Percentiles rank a stretch among this genome's conserved stretches.
Conservation (phyloP, 2,329 filamentous ascomycete genomes). For the Colletotrichum eremochloae region DNA sequence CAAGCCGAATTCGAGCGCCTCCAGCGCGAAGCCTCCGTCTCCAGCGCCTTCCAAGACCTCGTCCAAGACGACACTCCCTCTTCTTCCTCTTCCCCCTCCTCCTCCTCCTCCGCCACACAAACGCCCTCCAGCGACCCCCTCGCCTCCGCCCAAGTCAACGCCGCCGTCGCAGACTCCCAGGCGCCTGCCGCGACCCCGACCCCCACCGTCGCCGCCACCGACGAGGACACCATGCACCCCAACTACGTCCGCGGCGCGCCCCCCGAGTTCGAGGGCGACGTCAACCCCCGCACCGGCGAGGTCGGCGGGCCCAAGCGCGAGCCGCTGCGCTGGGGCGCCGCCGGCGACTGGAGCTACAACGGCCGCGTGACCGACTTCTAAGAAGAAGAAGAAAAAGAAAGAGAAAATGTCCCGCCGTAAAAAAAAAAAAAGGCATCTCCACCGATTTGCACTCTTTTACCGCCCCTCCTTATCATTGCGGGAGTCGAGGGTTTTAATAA, state of each 20-base stretch:
- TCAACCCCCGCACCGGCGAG: slow-evolving; percentile 94
- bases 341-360: slow-evolving; percentile 91
- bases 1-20: slow-evolving; percentile 93
- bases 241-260: slow-evolving; percentile 81
- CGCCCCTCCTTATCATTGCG: no score
- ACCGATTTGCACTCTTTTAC: no score
- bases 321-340: slow-evolving; percentile 85
- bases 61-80: slow-evolving; percentile 41
- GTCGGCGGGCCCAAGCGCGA: slow-evolving; percentile 98
- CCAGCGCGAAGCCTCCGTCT: slow-evolving; percentile 72
- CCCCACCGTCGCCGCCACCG: slow-evolving; percentile 46
- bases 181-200: slow-evolving; percentile 33
- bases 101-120: slow-evolving; percentile 42
- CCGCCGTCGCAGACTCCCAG: slow-evolving; percentile 40
- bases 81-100: slow-evolving; percentile 44
- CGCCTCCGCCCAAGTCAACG: slow-evolving; percentile 10
- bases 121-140: slow-evolving; percentile 40
- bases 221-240: slow-evolving; percentile 68
- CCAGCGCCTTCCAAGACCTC: slow-evolving; percentile 55
- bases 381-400: slow-evolving; percentile 4
- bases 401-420: no score
- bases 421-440: no score
- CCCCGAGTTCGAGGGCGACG: slow-evolving; percentile 93
- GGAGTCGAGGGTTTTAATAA: no score
- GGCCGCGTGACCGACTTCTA: slow-evolving; percentile 93